Conservation (phyloP, 768 basidiomycete genomes). For the Tylopilus intermedius region DNA sequence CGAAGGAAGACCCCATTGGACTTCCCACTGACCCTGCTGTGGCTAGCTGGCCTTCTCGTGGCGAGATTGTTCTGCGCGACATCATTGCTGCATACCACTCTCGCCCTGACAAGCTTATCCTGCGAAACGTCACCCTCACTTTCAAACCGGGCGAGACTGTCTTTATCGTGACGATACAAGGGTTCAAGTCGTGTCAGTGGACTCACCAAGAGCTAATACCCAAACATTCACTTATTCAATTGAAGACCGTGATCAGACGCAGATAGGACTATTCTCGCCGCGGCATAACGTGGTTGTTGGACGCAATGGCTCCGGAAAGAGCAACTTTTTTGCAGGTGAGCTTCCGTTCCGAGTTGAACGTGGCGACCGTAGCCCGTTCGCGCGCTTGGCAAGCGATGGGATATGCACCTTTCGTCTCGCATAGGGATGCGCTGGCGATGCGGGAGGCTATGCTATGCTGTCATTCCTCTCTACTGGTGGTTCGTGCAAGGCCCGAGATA, state of each 20-base stretch:
- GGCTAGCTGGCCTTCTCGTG: conserved; percentile 31
- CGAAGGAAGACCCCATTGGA: conserved; percentile 19
- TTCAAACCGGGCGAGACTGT: conserved; percentile 63
- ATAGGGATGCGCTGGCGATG: neutral
- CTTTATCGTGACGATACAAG: conserved; percentile 86
- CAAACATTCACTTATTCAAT: conserved; percentile 4
- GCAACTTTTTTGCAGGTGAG: conserved; percentile 95
- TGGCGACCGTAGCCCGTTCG: no score
- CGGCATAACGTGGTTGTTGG: conserved; percentile 96
- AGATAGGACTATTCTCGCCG: conserved; percentile 92
- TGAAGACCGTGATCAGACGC: conserved; percentile 79
- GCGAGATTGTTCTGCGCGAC: conserved; percentile 60
- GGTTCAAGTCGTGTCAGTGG: conserved; percentile 89
- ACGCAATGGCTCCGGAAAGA: conserved; percentile 96
- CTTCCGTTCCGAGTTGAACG: neutral
- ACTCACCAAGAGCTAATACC: neutral
- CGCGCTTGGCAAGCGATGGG: no score
- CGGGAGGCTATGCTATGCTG: neutral
- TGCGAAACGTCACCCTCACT: conserved; percentile 58
- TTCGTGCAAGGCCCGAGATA: neutral
- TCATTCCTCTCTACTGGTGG: neutral
- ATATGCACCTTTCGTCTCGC: neutral
- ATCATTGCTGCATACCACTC: conserved; percentile 72
- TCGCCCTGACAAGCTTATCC: conserved; percentile 55
- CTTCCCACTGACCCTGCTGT: conserved; percentile 21